Conservation (phyloP, 805 yeast genomes). For the Wickerhamiella alocasiicola region DNA sequence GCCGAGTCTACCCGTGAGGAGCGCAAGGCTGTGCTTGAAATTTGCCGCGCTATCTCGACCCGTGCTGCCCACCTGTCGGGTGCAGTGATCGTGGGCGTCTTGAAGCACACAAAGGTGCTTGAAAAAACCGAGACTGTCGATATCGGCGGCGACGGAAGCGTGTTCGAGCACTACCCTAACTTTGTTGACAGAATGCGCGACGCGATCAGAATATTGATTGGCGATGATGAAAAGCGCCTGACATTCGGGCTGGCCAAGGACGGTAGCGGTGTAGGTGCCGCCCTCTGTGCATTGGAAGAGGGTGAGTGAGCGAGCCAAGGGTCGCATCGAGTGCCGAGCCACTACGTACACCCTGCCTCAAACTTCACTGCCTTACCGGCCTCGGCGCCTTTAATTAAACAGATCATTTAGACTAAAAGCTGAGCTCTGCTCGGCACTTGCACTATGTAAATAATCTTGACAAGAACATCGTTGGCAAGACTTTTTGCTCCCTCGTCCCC, state of each 20-base stretch:
- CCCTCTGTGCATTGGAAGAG: slow-evolving; percentile 59
- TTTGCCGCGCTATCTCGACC: slow-evolving; percentile 68
- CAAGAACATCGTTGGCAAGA: too few species aligned
- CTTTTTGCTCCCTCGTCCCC: too few species aligned
- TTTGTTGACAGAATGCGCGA: slow-evolving; percentile 69
- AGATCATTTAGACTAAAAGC: too few species aligned
- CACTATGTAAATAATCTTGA: too few species aligned
- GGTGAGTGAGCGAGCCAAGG: too few species aligned
- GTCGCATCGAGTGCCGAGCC: too few species aligned
- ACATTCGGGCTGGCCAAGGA: slow-evolving; percentile 78
- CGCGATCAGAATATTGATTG: slow-evolving; percentile 53
- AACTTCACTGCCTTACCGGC: too few species aligned
- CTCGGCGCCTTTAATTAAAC: too few species aligned
- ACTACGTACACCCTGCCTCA: too few species aligned
- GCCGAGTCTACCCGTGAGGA: slow-evolving; percentile 57
- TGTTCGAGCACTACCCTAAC: slow-evolving; percentile 86
- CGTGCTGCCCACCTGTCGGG: slow-evolving; percentile 88
- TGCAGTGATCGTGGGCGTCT: slow-evolving; percentile 76
- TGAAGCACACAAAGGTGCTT: slow-evolving; percentile 54
- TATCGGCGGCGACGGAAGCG: slow-evolving; percentile 92
- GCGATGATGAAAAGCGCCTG: slow-evolving; percentile 62
- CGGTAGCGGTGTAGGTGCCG: slow-evolving; percentile 97
- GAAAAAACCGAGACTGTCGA: slow-evolving; percentile 62
- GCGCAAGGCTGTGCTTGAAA: slow-evolving; percentile 54
- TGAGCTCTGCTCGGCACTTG: too few species aligned